These are phyloP conservation scores for Solanum lignicaule DNA, from an alignment of 257 asterid species.

Conservation along the genomic window DNA sequence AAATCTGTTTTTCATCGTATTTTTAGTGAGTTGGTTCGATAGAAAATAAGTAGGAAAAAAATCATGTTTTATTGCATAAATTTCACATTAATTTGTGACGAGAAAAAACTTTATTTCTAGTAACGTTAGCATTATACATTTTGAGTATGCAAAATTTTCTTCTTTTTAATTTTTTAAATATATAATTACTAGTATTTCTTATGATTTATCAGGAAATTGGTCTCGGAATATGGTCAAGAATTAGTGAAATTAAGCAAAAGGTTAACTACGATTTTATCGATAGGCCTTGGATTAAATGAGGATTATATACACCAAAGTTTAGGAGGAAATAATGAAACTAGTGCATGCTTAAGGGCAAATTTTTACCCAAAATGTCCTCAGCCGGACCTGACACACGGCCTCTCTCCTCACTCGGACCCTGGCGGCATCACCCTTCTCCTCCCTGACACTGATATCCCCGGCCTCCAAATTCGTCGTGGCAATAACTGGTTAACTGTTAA, in stretches of 20 bases:
- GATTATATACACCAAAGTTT: constrained; percentile 46
- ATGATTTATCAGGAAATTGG: constrained; percentile 35
- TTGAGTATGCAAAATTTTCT: too few species aligned
- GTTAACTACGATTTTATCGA: constrained; percentile 42
- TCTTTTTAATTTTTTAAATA: too few species aligned
- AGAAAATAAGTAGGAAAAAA: too few species aligned
- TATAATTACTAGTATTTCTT: background rate
- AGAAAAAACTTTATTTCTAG: background rate
- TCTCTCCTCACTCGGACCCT: constrained; percentile 78
- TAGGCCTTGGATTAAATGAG: constrained; percentile 52
- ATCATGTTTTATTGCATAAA: too few species aligned
- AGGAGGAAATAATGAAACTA: constrained; percentile 41
- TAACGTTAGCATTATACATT: background rate
- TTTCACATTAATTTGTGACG: background rate
- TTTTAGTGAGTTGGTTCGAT: too few species aligned
- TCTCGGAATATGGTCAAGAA: constrained; percentile 43
- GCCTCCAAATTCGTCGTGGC: constrained; percentile 65
- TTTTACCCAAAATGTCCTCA: constrained; percentile 90
- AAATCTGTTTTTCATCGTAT: too few species aligned
- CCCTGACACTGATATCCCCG: constrained; percentile 59
- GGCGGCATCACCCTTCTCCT: constrained; percentile 75
- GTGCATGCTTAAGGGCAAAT: constrained; percentile 63
- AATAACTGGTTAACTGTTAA: constrained; percentile 59
- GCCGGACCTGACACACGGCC: constrained; percentile 78
- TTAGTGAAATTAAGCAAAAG: constrained; percentile 43